Percentiles rank a stretch among this genome's conserved stretches.
Evolutionary conservation across 352 stramenopile species (phyloP).

Genomic region (Phytophthora boehmeriae): DNA sequence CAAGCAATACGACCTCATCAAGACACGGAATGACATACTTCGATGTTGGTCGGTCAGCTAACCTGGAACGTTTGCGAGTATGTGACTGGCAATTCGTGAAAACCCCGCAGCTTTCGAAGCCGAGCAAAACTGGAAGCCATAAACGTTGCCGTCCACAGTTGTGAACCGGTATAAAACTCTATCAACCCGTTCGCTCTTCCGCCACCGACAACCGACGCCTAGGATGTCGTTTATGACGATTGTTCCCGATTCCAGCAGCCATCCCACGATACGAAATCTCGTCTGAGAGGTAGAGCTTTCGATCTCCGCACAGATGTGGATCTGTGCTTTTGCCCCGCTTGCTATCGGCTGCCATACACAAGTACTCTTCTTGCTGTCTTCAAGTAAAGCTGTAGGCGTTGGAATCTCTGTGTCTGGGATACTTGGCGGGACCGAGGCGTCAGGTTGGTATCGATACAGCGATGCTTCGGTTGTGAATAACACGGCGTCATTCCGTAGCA

Average conservation of each 20-base stretch:
- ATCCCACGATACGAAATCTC: conserved; percentile 59
- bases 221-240: conserved; percentile 64
- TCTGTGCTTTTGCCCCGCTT: conserved; percentile 50
- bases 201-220: conserved; percentile 46
- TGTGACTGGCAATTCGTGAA: conserved; percentile 48
- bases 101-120: conserved; percentile 50
- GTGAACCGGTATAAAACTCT: conserved; percentile 48
- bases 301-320: conserved; percentile 65
- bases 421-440: background rate
- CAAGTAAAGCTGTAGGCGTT: conserved; percentile 4
- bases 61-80: conserved; percentile 56
- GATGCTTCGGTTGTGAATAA: conserved; percentile 31
- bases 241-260: conserved; percentile 58
- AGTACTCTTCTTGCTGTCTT: conserved; percentile 1
- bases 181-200: conserved; percentile 27
- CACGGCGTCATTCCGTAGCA: conserved; percentile 28
- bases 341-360: conserved; percentile 45
- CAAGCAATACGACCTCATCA: background rate
- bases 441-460: conserved; percentile 21
- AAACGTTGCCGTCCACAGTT: conserved; percentile 39
- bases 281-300: conserved; percentile 25
- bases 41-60: background rate
- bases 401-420: conserved; percentile 1
- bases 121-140: conserved; percentile 58
- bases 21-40: background rate